phyloP scores from a whole-genome alignment of 805 yeast species.

The Zygosaccharomyces bailii region DNA sequence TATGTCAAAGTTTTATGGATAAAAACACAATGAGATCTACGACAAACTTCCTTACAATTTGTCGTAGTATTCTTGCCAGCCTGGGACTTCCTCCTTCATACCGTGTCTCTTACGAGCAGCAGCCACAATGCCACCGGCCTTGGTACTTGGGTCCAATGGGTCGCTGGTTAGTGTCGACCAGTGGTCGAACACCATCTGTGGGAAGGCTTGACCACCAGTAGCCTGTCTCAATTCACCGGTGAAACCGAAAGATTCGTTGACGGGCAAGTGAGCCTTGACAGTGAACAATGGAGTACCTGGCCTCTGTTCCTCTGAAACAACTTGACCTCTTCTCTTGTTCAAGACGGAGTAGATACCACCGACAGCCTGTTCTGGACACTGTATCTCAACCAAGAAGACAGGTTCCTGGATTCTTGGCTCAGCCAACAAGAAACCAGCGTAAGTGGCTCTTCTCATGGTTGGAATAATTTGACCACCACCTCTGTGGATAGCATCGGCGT shows the following conservation, averaged over 20 bases:
- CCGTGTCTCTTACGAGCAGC: constrained; percentile 93
- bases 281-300: constrained; percentile 99
- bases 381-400: constrained; percentile 97
- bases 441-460: constrained; percentile 99
- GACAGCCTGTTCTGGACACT: constrained; percentile 98
- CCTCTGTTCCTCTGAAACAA: constrained; percentile 98
- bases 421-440: constrained; percentile 97
- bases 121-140: constrained; percentile 61
- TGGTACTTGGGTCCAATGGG: constrained; percentile 80
- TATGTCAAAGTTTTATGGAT: constrained; percentile 7
- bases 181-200: constrained; percentile 99
- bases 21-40: constrained; percentile 12
- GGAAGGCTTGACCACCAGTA: constrained; percentile 99
- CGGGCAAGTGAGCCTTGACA: constrained; percentile 99
- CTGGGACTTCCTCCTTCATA: constrained; percentile 95
- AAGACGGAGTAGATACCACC: constrained; percentile 99
- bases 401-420: constrained; percentile 99
- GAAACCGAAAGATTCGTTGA: constrained; percentile 99
- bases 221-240: constrained; percentile 99
- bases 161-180: constrained; percentile 91
- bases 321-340: constrained; percentile 99
- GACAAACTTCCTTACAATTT: constrained; percentile 53
- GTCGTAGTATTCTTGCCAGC: constrained; percentile 98
- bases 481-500: constrained; percentile 99
- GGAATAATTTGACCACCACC: constrained; percentile 99